These are phyloP conservation scores for Solanum paucissectum DNA, from an alignment of 257 asterid genomes.

Conservation along the genomic window DNA sequence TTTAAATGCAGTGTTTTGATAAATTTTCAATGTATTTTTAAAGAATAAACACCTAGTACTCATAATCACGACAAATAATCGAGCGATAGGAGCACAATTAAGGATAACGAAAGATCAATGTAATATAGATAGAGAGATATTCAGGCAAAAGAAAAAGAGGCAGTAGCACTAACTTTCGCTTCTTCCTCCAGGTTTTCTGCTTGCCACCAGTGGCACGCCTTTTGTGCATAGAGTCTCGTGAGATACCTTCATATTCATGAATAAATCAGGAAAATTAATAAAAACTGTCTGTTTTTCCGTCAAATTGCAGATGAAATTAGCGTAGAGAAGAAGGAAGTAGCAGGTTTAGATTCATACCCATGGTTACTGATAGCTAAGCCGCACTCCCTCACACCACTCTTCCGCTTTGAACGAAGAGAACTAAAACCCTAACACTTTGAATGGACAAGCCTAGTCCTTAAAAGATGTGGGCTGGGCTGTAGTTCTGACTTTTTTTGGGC, in stretches of 20 bases:
- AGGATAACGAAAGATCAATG: neutral
- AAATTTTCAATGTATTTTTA: neutral
- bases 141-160: neutral
- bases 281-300: neutral
- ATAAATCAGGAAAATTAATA: neutral
- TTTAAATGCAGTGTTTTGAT: neutral
- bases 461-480: neutral
- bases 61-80: neutral
- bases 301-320: neutral
- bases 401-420: neutral
- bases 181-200: constrained; percentile 61
- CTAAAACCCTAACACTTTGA: constrained; percentile 10
- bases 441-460: neutral
- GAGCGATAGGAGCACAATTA: neutral
- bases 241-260: constrained; percentile 34
- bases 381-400: neutral
- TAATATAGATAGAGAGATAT: neutral
- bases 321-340: neutral
- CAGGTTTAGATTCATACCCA: neutral
- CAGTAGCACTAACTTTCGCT: constrained; percentile 40
- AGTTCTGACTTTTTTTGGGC: neutral
- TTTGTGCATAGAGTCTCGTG: constrained; percentile 55
- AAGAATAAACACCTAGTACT: neutral
- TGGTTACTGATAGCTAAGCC: neutral
- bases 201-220: constrained; percentile 1